phyloP scores from a whole-genome alignment of 331 rosid genomes.

The Rosa hybrid region DNA sequence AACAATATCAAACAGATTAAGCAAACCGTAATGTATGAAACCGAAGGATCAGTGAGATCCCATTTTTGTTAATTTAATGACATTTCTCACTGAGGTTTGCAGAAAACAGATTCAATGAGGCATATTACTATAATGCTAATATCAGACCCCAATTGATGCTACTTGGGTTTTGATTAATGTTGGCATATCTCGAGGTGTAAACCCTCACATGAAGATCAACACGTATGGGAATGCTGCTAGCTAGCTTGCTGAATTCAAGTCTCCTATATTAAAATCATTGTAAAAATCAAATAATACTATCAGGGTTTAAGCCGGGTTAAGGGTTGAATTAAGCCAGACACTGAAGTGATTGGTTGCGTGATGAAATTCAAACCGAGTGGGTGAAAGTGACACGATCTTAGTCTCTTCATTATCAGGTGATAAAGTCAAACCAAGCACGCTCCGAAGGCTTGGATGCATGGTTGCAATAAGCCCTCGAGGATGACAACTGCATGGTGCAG shows the following conservation, averaged over 20 bases:
- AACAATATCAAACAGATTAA: not conserved
- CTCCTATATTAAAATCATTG: not conserved
- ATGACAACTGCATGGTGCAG: not conserved
- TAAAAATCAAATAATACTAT: not conserved
- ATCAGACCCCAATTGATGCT: not conserved
- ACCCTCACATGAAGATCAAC: conserved; percentile 11
- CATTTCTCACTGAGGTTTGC: not conserved
- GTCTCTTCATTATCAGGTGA: not conserved
- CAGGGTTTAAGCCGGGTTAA: not conserved
- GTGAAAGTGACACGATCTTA: not conserved
- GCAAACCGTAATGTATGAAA: not conserved
- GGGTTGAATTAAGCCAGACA: not conserved
- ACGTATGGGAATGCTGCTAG: not conserved
- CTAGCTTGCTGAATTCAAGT: not conserved
- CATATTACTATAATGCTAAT: not conserved
- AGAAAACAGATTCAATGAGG: not conserved
- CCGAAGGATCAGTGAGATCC: not conserved
- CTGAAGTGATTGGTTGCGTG: not conserved
- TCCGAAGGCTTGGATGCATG: not conserved
- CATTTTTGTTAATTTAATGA: not conserved
- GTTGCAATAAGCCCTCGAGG: not conserved
- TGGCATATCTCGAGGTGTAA: conserved; percentile 18
- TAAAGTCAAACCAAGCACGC: not conserved
- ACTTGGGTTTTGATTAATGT: not conserved
- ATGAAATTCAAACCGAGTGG: not conserved